phyloP scores from a whole-genome alignment of 805 yeast genomes.

The Millerozyma miso region DNA sequence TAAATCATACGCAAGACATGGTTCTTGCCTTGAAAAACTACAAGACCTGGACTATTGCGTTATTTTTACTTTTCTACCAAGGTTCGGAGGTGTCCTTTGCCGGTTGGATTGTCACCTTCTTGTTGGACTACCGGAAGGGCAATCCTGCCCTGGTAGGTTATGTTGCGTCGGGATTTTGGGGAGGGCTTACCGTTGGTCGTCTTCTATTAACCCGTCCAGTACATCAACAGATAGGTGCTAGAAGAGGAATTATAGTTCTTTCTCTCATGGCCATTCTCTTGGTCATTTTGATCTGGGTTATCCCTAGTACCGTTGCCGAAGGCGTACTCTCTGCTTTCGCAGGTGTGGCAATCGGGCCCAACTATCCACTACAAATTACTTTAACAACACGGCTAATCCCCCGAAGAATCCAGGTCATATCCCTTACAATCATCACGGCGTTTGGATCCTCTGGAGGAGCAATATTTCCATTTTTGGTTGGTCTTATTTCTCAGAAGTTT shows the following conservation, averaged over 20 bases:
- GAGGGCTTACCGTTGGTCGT: constrained; percentile 65
- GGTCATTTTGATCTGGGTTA: constrained; percentile 45
- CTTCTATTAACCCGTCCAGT: constrained; percentile 42
- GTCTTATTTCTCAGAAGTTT: constrained; percentile 40
- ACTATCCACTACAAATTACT: constrained; percentile 52
- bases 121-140: constrained; percentile 52
- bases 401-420: constrained; percentile 46
- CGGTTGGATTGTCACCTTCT: constrained; percentile 66
- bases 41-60: constrained; percentile 46
- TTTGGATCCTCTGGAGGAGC: constrained; percentile 61
- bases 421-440: constrained; percentile 50
- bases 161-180: constrained; percentile 69
- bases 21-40: constrained; percentile 35
- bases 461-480: constrained; percentile 49
- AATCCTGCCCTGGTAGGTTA: constrained; percentile 48
- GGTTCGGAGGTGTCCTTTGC: constrained; percentile 70
- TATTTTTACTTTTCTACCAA: constrained; percentile 56
- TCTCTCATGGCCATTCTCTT: constrained; percentile 30
- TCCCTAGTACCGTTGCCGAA: constrained; percentile 41
- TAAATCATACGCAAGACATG: constrained; percentile 13
- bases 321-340: constrained; percentile 45
- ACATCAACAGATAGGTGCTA: constrained; percentile 38
- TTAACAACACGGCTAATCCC: constrained; percentile 44
- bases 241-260: constrained; percentile 39
- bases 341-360: constrained; percentile 65